Conservation (phyloP, 2,329 filamentous ascomycete species). For the Triangularia setosa region DNA sequence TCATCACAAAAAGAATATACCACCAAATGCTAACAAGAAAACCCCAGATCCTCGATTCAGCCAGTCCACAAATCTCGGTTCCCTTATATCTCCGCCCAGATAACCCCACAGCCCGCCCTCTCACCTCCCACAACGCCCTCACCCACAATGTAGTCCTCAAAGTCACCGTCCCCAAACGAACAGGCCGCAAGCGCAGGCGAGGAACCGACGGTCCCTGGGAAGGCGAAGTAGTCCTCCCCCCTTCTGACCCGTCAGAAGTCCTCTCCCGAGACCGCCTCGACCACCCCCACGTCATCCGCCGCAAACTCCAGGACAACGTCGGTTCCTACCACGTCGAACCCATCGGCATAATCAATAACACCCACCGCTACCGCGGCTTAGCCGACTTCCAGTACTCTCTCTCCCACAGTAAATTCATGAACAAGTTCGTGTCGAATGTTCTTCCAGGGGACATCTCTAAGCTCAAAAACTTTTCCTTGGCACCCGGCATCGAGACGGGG, state of each 20-base stretch:
- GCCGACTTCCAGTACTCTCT: conserved; percentile 85
- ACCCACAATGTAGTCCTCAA: conserved; percentile 85
- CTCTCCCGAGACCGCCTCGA: conserved; percentile 47
- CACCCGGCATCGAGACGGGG: conserved; percentile 56
- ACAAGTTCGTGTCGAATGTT: conserved; percentile 66
- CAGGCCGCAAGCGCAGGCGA: conserved; percentile 78
- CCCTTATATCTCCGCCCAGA: conserved; percentile 76
- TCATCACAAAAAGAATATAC: not conserved
- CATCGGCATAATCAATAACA: conserved; percentile 70
- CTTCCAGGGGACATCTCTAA: conserved; percentile 61
- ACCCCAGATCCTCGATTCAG: conserved; percentile 44
- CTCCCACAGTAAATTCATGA: conserved; percentile 63
- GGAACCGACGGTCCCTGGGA: conserved; percentile 67
- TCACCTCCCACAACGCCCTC: conserved; percentile 69
- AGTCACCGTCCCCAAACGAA: conserved; percentile 80
- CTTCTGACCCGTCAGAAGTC: conserved; percentile 36
- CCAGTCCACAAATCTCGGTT: conserved; percentile 44
- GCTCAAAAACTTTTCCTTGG: conserved; percentile 61
- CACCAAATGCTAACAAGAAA: not conserved
- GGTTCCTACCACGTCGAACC: conserved; percentile 64
- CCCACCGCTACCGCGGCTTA: conserved; percentile 79
- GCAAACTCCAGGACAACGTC: conserved; percentile 67
- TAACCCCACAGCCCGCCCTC: conserved; percentile 72
- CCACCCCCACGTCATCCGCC: conserved; percentile 52
- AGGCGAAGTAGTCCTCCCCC: conserved; percentile 38